phyloP scores from a whole-genome alignment of 345 rosid genomes.

The Eucalyptus cloeziana region DNA sequence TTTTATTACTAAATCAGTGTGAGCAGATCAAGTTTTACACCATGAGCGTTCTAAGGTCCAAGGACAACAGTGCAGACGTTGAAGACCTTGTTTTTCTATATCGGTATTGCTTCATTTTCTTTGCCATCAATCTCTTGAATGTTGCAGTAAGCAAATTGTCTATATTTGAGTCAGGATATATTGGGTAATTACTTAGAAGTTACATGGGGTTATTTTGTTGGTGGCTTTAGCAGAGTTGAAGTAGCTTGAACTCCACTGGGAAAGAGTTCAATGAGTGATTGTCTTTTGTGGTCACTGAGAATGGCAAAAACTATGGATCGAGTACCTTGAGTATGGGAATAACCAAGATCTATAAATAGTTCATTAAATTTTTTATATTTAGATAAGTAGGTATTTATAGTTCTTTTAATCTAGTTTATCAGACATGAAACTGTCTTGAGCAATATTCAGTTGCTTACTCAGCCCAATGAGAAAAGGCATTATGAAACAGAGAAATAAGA shows the following conservation, averaged over 20 bases:
- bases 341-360: background rate
- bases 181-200: background rate
- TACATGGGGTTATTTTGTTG: background rate
- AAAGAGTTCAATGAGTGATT: background rate
- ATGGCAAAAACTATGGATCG: background rate
- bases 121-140: background rate
- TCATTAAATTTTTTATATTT: background rate
- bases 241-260: background rate
- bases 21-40: conserved; percentile 73
- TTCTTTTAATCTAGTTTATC: background rate
- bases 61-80: conserved; percentile 27
- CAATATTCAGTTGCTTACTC: background rate
- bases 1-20: conserved; percentile 30
- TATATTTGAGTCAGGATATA: background rate
- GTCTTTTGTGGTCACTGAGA: background rate
- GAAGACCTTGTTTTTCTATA: conserved; percentile 85
- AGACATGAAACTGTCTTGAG: background rate
- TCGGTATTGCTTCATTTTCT: conserved; percentile 28
- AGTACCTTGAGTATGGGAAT: background rate
- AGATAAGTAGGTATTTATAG: background rate
- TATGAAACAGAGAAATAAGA: background rate
- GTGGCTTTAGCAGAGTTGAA: background rate
- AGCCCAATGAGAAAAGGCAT: background rate
- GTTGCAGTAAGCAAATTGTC: background rate
- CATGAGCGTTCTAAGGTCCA: conserved; percentile 87